Conservation (phyloP, 1,284 basidiomycete species). For the Schizophyllum commune region DNA sequence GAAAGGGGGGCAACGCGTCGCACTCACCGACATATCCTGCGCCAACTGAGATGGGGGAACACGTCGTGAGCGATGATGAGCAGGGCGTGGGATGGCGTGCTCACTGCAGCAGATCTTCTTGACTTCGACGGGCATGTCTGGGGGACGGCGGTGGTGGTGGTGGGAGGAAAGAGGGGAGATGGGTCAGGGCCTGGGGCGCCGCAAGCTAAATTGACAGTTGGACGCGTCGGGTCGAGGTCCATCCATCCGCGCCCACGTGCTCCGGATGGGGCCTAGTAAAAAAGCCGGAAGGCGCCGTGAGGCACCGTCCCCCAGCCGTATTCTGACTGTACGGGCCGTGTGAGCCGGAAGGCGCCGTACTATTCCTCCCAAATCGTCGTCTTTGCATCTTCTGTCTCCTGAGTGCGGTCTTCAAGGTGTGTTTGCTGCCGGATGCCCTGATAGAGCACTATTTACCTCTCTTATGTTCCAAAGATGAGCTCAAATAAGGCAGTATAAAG, state of each 20-base stretch:
- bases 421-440: no score
- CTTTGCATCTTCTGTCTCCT: no score
- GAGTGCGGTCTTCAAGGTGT: no score
- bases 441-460: no score
- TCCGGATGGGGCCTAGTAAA: no score
- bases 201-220: background rate
- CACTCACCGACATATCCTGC: conserved; percentile 92
- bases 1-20: conserved; percentile 4
- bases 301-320: no score
- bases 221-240: background rate
- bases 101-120: conserved; percentile 88
- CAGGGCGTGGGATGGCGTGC: conserved; percentile 24
- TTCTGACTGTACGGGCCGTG: no score
- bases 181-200: background rate
- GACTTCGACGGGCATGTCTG: conserved; percentile 45
- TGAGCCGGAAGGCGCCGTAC: no score
- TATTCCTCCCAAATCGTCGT: no score
- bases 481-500: no score
- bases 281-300: no score
- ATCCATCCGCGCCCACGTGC: background rate
- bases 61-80: conserved; percentile 7
- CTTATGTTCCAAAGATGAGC: no score
- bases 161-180: background rate
- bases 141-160: background rate
- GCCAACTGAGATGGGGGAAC: conserved; percentile 53